Evolutionary conservation across 164 flowering plant genomes (phyloP), one percentile per base, ranked within the genome.

Genomic region (Chimonanthus praecox): DNA sequence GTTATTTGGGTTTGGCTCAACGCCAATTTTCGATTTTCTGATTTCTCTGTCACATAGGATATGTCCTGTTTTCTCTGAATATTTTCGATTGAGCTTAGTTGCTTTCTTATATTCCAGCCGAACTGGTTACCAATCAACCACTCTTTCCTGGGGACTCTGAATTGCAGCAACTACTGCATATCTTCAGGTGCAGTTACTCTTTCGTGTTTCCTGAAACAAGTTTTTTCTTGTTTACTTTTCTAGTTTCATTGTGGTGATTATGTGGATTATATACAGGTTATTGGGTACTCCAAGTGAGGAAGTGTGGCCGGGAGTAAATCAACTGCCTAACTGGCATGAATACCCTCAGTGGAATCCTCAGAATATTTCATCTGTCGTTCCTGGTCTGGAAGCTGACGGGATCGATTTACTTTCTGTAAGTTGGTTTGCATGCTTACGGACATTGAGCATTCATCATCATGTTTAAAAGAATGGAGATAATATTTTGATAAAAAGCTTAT

Each of bases 141-240:
- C 87, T 94, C 58, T 92, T 92, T 49, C 90, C 87, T 5, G 97
- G 97, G 44, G 97, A 94, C 78, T 94, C 97, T 73, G 97, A 92
- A 78, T 80, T 92, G 80, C 99, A 94, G 66, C 97, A 92, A 78
- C 92, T 92, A 71, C 91, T 89, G 0, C 97, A 91, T 82, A 94
- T 92, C 77, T 92, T 94, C 91, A 92, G 97, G 95, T 92, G 64
- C 58, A 33, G 3, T 70, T 65, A 10, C 13, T 44, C 45, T 67
- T n/a, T 62, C 45, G 1, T 33, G 33, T 33, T 33, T 20, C 21
- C 21, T 20, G 21, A 20, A 20, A 20, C 21, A 20, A 20, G 21
- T 20, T 20, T 20, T 33, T 33, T 33, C 33, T 33, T 33, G 33
- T 33, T 33, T 33, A 33, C 33, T 33, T 61, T 49, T 7, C 8